Base-by-base conservation (phyloP, 1,139 yeast species). In the Pichia sp. region DNA sequence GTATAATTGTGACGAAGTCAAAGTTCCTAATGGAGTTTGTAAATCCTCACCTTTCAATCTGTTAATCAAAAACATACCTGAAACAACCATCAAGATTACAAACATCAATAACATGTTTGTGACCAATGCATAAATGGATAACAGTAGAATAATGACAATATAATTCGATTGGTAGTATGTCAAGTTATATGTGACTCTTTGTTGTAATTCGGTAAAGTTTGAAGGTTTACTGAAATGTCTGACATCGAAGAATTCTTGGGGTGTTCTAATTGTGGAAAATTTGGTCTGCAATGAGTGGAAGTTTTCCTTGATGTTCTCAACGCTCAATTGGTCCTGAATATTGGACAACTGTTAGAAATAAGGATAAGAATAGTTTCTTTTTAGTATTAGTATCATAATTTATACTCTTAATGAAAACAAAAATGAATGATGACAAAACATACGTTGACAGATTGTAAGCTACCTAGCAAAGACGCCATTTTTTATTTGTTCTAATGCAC, bases 161-260 rank as follows among this genome's bases (percentile, higher is more conserved):
- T 92, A 92, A 68, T 94, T 94, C 51, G 95, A 82, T 44, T 87
- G 82, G 67, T 81, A 92, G 67, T 92, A 85, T 38, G 87, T 81
- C 63, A 92, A 68, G 67, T 92, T 92, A 73, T 79, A 92, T 42
- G 83, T 69, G 41, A 90, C 86, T 63, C 98, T 79, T 57, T 86
- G 77, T 68, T 94, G 98, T 44, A 85, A 72, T 55, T 94, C 98
- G 41, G 85, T 81, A 66, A 88, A 83, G 64, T 88, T 90, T 46
- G 77, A 79, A 27, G 99, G 98, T 64, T 87, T 88, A 41, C 95
- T 84, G 51, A 92, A 64, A 62, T 95, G 81, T 66, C 92, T 85
- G 59, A 85, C 68, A 63, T 92, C 97, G 59, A 92, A 86, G 62
- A 92, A 92, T 64, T 92, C 97, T 64, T 86, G 95, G 39, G 95